Base-by-base conservation (phyloP, 2,329 filamentous ascomycete species). In the Cladobotryum mycophilum region DNA sequence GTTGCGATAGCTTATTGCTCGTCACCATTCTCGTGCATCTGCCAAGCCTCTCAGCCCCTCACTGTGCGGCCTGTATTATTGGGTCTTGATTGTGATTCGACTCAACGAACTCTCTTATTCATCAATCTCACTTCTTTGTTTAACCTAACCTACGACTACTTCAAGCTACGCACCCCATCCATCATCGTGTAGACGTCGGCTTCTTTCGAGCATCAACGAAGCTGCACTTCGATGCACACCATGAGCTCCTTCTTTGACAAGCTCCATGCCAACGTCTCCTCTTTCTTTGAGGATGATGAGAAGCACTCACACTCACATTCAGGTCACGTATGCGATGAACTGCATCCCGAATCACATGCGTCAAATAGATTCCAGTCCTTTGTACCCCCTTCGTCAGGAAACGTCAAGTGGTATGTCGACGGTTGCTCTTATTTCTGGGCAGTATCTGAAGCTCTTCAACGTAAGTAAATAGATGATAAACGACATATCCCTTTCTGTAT, bases 341-440 rank as follows among this genome's bases (percentile, higher is more conserved):
- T 70, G 30, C 72, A 77, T 44, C 60, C 67, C 3, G 66, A 71
- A 22, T 64, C 69, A 47, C 70, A 75, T 55, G 68, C 67, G 22
- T 65, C 69, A 22, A 76, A 85, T 57, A 76, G 81, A 45, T 84
- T 75, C 62, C 72, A 78, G 53, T 84, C 81, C 53, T 95, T 95
- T 70, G 86, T 87, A 1, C 82, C 87, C 1, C 79, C 84, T 61
- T 79, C 86, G 17, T 78, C 80, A 33, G 85, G 86, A 51, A 85
- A 89, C 62, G 82, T 81, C 55, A 95, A 95, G 74, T 95, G 89
- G 88, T 91, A 86, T 67, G 87, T 93, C 15, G 88, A 93, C 63
- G 89, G 86, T 6, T 88, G 85, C 64, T 82, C 82, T 8, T 93
- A 95, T 65, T 90, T 95, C 72, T 90, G 84, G 76, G 89, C 90